Percentiles rank a stretch among this genome's conserved stretches.
Evolutionary conservation across 805 yeast species (phyloP).

Genomic region (Jamesozyma jinghongensis): DNA sequence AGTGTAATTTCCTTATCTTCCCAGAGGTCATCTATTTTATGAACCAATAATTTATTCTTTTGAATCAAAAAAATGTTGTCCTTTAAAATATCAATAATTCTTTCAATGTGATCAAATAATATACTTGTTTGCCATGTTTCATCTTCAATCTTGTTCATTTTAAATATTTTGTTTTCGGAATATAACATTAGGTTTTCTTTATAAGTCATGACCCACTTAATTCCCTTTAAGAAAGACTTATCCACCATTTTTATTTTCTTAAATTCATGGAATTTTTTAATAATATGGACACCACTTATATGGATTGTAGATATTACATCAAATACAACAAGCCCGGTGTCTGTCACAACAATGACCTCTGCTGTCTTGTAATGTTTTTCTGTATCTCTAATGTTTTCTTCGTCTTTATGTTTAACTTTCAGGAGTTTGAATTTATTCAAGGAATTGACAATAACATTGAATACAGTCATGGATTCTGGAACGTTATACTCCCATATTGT

Average conservation of each 20-base stretch:
- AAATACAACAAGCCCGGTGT: constrained; percentile 13
- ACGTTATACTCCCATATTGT: constrained; percentile 23
- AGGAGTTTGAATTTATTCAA: constrained; percentile 15
- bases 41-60: constrained; percentile 11
- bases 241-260: constrained; percentile 10
- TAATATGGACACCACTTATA: constrained; percentile 17
- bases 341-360: constrained; percentile 21
- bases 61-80: constrained; percentile 19
- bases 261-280: constrained; percentile 19
- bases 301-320: constrained; percentile 23
- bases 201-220: constrained; percentile 22
- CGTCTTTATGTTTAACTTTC: constrained; percentile 15
- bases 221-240: constrained; percentile 2
- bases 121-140: constrained; percentile 14
- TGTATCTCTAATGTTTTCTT: constrained; percentile 4
- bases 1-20: constrained; percentile 10
- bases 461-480: constrained; percentile 9
- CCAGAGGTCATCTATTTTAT: constrained; percentile 21
- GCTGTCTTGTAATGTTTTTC: constrained; percentile 23
- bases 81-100: constrained; percentile 20
- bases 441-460: constrained; percentile 18
- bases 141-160: constrained; percentile 9
- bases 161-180: constrained; percentile 11
- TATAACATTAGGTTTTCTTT: constrained; percentile 21
- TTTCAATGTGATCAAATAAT: constrained; percentile 20